A percentile compares a stretch with the other conserved stretches of the same genome.
Evolutionary conservation across 2,329 filamentous ascomycete genomes (phyloP).

Genomic region (Aplosporella prunicola): DNA sequence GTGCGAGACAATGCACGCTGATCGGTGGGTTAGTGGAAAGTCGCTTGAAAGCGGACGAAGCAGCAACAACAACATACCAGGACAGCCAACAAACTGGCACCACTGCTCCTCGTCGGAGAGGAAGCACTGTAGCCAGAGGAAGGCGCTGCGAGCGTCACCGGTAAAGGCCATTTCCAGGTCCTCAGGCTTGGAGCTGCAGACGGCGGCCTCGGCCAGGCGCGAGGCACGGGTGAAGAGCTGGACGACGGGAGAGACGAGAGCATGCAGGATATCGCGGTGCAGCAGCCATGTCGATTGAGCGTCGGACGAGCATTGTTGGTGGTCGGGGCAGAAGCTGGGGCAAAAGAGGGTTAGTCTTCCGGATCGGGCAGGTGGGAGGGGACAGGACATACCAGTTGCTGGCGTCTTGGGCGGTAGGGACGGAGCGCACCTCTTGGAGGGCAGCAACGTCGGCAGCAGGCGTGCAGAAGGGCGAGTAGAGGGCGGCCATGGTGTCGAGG

Average conservation of each 20-base stretch:
- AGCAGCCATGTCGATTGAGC: conserved; percentile 37
- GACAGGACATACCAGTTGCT: too few relatives aligned
- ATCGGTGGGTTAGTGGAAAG: conserved; percentile 10
- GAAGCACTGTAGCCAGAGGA: conserved; percentile 51
- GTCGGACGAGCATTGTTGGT: conserved; percentile 24
- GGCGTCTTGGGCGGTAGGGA: too few relatives aligned
- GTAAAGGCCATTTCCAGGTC: conserved; percentile 50
- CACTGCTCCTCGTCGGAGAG: conserved; percentile 48
- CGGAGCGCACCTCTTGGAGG: too few relatives aligned
- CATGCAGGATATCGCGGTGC: conserved; percentile 51
- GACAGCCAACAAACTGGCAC: conserved; percentile 48
- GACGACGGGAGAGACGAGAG: conserved; percentile 48
- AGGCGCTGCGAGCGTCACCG: conserved; percentile 47
- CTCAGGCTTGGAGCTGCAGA: conserved; percentile 38
- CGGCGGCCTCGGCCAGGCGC: conserved; percentile 40
- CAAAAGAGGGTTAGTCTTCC: conserved; percentile 16
- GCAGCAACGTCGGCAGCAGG: too few relatives aligned
- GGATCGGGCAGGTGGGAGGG: too few relatives aligned
- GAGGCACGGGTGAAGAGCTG: conserved; percentile 48
- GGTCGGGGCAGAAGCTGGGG: conserved; percentile 35
- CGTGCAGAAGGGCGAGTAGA: too few relatives aligned
- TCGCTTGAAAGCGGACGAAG: not conserved
- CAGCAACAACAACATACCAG: conserved; percentile 21
- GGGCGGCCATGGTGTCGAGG: too few relatives aligned
- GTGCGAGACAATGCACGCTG: conserved; percentile 35